phyloP scores from a whole-genome alignment of 345 rosid species.

The Brassica rapa region DNA sequence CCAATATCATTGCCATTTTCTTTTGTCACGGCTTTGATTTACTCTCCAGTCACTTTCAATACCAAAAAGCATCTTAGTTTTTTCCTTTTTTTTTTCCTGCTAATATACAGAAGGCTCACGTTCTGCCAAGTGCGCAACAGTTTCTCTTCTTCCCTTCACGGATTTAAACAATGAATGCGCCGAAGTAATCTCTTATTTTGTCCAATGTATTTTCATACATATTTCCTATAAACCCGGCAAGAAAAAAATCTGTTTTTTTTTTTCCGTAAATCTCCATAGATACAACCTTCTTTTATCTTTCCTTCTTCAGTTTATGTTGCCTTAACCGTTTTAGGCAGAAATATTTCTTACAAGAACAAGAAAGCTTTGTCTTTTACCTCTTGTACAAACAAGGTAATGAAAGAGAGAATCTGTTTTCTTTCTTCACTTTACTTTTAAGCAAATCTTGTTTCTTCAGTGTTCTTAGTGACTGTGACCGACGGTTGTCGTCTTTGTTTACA shows the following conservation, averaged over 20 bases:
- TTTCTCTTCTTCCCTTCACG: slow-evolving; percentile 16
- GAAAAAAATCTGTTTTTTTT: slow-evolving; percentile 5
- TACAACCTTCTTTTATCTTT: neutral
- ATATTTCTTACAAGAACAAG: slow-evolving; percentile 20
- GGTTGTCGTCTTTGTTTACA: slow-evolving; percentile 5
- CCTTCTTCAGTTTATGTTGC: slow-evolving; percentile 14
- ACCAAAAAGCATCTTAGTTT: slow-evolving; percentile 22
- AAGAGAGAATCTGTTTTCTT: neutral
- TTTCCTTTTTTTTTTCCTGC: neutral
- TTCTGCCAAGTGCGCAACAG: slow-evolving; percentile 20
- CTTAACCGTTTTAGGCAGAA: neutral
- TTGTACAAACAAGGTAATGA: slow-evolving; percentile 28
- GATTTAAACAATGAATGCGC: slow-evolving; percentile 30
- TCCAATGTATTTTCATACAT: slow-evolving; percentile 9
- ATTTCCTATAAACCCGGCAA: slow-evolving; percentile 18
- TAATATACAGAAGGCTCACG: slow-evolving; percentile 26
- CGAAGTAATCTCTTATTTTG: slow-evolving; percentile 9
- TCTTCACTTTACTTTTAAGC: slow-evolving; percentile 13
- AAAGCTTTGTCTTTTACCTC: slow-evolving; percentile 27
- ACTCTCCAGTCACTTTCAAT: slow-evolving; percentile 33
- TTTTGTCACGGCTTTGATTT: slow-evolving; percentile 35
- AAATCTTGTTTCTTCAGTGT: slow-evolving; percentile 7
- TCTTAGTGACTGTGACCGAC: slow-evolving; percentile 31
- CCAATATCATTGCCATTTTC: slow-evolving; percentile 20
- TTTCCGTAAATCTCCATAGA: neutral